Evolutionary conservation across 2,329 filamentous ascomycete species (phyloP).

Genomic region (Tolypocladium tropicale): DNA sequence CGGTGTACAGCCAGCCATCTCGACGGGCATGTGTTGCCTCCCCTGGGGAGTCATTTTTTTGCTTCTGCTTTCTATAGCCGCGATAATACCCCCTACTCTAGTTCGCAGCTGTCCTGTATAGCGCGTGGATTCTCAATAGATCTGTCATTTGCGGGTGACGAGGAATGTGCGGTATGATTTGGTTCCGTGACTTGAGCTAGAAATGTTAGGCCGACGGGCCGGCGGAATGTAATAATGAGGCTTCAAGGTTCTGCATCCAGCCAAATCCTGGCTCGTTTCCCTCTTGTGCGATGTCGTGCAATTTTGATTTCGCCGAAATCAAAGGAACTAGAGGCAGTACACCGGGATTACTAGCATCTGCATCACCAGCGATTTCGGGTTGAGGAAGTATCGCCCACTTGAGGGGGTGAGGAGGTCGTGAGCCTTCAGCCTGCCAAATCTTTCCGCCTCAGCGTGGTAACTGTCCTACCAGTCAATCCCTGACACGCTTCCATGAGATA

Average conservation of each 20-base stretch:
- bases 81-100: constrained; percentile 1
- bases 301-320: neutral
- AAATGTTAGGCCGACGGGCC: neutral
- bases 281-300: neutral
- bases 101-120: neutral
- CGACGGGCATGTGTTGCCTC: neutral
- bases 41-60: neutral
- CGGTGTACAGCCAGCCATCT: neutral
- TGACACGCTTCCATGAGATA: neutral
- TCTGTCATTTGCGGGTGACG: neutral
- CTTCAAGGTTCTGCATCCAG: too few relatives aligned
- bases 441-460: neutral
- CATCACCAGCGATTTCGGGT: neutral
- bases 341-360: neutral
- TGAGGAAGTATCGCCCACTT: neutral
- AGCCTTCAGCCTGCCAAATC: too few relatives aligned
- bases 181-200: neutral
- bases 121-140: neutral
- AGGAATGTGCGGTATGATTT: neutral
- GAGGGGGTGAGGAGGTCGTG: neutral
- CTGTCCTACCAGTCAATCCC: neutral
- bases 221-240: neutral
- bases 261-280: too few relatives aligned
- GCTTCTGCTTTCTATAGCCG: neutral
- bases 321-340: neutral